A percentile compares a stretch with the other conserved stretches of the same genome.
These are phyloP conservation scores for Colletotrichum liaoningense DNA, from an alignment of 2,329 filamentous ascomycete species.

Conservation along the genomic window DNA sequence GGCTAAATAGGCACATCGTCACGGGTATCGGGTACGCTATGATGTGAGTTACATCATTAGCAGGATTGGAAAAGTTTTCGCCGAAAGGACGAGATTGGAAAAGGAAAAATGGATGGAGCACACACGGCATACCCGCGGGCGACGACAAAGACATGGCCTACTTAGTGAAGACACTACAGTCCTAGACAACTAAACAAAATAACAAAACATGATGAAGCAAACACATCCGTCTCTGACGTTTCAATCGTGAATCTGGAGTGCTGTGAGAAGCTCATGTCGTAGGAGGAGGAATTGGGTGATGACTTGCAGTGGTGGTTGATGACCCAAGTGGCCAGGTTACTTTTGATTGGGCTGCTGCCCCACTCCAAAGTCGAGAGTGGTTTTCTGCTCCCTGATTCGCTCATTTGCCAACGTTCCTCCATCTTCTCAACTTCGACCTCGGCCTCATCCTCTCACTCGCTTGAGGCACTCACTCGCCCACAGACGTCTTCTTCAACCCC, in stretches of 20 bases:
- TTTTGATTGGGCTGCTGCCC: background rate
- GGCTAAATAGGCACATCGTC: background rate
- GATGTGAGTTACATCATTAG: background rate
- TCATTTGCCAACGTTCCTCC: background rate
- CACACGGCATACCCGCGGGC: background rate
- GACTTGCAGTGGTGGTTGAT: too few species aligned
- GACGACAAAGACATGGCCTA: constrained; percentile 2
- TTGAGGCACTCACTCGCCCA: background rate
- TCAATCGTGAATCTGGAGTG: too few species aligned
- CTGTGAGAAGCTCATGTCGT: too few species aligned
- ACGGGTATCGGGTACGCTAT: background rate
- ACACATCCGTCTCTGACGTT: too few species aligned
- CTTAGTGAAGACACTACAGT: background rate
- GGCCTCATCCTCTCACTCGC: too few species aligned
- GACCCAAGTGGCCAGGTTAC: background rate
- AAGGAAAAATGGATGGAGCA: constrained; percentile 15
- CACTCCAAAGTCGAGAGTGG: background rate
- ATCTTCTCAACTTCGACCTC: background rate
- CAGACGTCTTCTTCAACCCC: background rate
- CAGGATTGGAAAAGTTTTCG: background rate
- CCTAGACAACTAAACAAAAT: constrained; percentile 31
- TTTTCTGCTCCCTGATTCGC: background rate
- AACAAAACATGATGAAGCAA: constrained; percentile 14
- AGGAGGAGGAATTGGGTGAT: too few species aligned
- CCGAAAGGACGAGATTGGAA: constrained; percentile 18